These are phyloP conservation scores for Saccharomycopsis hybrid DNA, from an alignment of 1,139 yeast species.

Conservation along the genomic window DNA sequence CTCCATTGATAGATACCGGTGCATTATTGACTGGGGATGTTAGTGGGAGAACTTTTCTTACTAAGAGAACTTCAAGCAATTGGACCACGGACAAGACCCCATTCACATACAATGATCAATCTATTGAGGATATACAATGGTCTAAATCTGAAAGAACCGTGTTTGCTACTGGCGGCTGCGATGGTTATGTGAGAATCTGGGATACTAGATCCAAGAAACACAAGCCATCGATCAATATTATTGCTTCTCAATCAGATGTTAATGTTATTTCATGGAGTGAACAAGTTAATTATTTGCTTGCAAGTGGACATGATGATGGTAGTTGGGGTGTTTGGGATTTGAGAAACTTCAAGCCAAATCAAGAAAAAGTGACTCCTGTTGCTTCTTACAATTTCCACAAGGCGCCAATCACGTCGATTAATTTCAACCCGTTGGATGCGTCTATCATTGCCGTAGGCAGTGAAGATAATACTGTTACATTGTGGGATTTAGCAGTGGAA, in stretches of 20 bases:
- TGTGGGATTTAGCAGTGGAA: conserved; percentile 96
- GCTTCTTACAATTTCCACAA: conserved; percentile 95
- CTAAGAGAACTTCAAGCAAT: conserved; percentile 67
- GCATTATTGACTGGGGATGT: conserved; percentile 85
- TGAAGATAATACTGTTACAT: conserved; percentile 92
- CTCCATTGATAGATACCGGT: conserved; percentile 76
- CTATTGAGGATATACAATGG: conserved; percentile 97
- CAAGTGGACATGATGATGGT: conserved; percentile 97
- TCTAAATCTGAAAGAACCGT: conserved; percentile 87
- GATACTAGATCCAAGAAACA: conserved; percentile 92
- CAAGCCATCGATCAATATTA: conserved; percentile 80
- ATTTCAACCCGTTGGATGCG: conserved; percentile 93
- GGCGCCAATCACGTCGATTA: conserved; percentile 85
- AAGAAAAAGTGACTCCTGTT: conserved; percentile 60
- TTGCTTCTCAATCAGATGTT: conserved; percentile 80
- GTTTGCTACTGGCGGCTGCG: conserved; percentile 89
- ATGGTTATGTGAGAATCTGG: conserved; percentile 92
- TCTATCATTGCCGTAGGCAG: conserved; percentile 93
- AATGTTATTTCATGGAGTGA: conserved; percentile 96
- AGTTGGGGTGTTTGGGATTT: conserved; percentile 98
- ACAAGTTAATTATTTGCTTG: conserved; percentile 77
- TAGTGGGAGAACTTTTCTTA: conserved; percentile 72
- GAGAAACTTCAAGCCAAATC: conserved; percentile 64
- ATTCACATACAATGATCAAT: conserved; percentile 54
- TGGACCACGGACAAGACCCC: conserved; percentile 89